Base-by-base conservation (phyloP, 1,284 basidiomycete genomes). In the Cryptococcus sp. region DNA sequence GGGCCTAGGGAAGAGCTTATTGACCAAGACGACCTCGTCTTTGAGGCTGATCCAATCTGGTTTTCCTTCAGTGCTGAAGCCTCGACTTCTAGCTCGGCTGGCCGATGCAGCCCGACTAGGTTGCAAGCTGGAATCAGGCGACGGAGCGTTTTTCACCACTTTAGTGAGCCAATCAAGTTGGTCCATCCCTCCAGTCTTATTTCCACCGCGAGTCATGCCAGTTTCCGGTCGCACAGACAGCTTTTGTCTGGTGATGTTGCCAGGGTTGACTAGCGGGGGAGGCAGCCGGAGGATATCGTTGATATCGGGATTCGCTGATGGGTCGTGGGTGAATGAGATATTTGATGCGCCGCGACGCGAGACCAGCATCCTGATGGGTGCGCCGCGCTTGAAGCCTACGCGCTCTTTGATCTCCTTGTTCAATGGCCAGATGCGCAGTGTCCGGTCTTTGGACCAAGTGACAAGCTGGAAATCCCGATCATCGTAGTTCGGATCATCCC, bases 391-490 rank as follows among this genome's bases (percentile, higher is more conserved):
- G 70, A 82, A 83, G 1, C 83, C 84, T 10, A 72, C 72, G 19
- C 59, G 60, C 57, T 73, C 71, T 16, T 61, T 63, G 10, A 84
- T 83, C 45, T 90, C 87, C 1, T 81, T 78, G 50, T 87, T 85
- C 5, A 98, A 82, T 0, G 93, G 93, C 91, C 93, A 97, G 66
- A 98, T 89, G 10, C 92, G 82, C 39, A 99, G 80, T 0, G 90
- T 95, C 46, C 92, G 85, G 72, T 98, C 96, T 76, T 94, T 95
- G 1, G 91, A 91, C 95, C 94, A 98, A 0, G 94, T 98, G 51
- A 99, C 91, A 3, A 99, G 83, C 73, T 96, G 93, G 75, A 93
- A 94, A 58, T 90, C 87, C 10, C 86, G 83, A 71, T 85, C 84
- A 57, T 87, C 85, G 83, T 68, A 58, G n/a, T 30, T 39, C 11